Evolutionary conservation across 2,329 filamentous ascomycete species (phyloP).

Genomic region (Huntiella abstrusa): DNA sequence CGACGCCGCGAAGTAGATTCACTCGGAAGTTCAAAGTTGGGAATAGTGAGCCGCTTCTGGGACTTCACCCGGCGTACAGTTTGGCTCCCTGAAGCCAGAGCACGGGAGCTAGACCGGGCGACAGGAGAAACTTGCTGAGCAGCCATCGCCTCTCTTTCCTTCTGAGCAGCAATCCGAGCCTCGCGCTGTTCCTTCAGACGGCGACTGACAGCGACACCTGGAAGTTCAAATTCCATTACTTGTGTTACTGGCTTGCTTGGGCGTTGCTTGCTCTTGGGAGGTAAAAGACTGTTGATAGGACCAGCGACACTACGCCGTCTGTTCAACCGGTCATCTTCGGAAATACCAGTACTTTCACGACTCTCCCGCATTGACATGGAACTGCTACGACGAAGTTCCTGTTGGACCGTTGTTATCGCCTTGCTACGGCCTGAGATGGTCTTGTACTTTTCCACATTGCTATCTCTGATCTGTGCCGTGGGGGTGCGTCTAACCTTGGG

Average conservation of each 20-base stretch:
- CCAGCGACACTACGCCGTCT: conserved; percentile 14
- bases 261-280: conserved; percentile 28
- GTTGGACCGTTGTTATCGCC: conserved; percentile 18
- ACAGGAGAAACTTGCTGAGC: conserved; percentile 20
- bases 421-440: conserved; percentile 24
- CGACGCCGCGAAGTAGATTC: conserved; percentile 39
- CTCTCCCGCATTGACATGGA: conserved; percentile 22
- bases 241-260: conserved; percentile 34
- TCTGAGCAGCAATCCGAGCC: conserved; percentile 23
- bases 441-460: conserved; percentile 14
- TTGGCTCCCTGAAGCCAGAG: neutral
- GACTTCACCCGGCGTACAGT: conserved; percentile 26
- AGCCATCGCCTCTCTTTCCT: conserved; percentile 12
- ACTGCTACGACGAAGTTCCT: conserved; percentile 24
- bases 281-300: conserved; percentile 24
- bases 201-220: conserved; percentile 40
- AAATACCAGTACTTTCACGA: conserved; percentile 12
- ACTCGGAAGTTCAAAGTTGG: conserved; percentile 43
- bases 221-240: conserved; percentile 39
- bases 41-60: conserved; percentile 31
- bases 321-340: conserved; percentile 15
- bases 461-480: neutral
- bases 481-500: neutral
- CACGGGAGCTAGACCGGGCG: conserved; percentile 18
- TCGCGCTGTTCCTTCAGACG: conserved; percentile 40